Base-by-base conservation (phyloP, 805 yeast species). In the Yarrowia sp. region DNA sequence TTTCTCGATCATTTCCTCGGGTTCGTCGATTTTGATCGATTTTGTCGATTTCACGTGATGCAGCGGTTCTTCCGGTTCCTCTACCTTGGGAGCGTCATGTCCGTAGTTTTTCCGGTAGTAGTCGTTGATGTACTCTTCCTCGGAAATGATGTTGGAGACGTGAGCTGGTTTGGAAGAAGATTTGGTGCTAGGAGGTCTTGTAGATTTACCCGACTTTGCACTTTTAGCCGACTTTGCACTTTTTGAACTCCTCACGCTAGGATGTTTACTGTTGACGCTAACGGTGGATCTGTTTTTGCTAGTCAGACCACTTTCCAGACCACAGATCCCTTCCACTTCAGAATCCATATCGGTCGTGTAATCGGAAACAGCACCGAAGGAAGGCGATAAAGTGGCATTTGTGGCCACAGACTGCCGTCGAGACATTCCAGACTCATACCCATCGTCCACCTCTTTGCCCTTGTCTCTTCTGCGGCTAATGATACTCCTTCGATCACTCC, bases 1-100 rank as follows among this genome's bases (percentile, higher is more conserved):
- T 32, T 43, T 59, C 9, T 45, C 65, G n/a, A 42, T 8, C 46
- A 55, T 15, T 1, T 3, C 3, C n/a, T 58, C 50, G 2, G 64
- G 64, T 16, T 58, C 64, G 41, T 58, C 64, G 46, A 55, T 55
- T 26, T 55, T 55, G 22, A 55, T 26, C 11, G 61, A 55, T 14
- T 22, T 40, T 12, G 61, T 38, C 11, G 58, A 38, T 11, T 52
- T 52, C 15, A 38, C 42, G n/a, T n/a, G 58, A 2, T 52, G 42
- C 43, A 52, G 10, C 11, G 52, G 52, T 15, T 49, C 48, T 14
- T 45, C 4, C 12, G 45, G 40, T 15, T 38, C 59, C n/a, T 38
- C 45, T 9, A 16, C 16, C 14, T 16, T 49, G 1, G 53, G 45
- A 19, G 43, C 43, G 7, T 53, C 59, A 8, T 19, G 59, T 0